Conservation (phyloP, 2,329 filamentous ascomycete genomes). For the Trichophyton verrucosum region DNA sequence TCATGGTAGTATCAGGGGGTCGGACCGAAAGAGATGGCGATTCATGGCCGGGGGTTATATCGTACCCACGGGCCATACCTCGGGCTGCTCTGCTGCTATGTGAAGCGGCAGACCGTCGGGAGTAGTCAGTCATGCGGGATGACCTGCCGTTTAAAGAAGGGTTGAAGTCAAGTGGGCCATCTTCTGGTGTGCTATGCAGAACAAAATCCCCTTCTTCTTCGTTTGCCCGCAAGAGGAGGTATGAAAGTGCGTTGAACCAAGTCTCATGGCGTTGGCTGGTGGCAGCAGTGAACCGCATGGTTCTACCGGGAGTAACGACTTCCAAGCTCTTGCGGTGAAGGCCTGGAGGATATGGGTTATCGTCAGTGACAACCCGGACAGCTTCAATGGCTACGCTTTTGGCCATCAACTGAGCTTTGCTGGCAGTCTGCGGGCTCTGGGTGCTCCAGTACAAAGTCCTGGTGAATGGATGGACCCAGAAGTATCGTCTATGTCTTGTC, state of each 20-base stretch:
- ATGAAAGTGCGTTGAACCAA: constrained; percentile 95
- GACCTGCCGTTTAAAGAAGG: constrained; percentile 45
- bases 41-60: constrained; percentile 24
- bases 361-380: constrained; percentile 80
- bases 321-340: constrained; percentile 89
- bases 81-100: constrained; percentile 64
- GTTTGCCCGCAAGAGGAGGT: constrained; percentile 68
- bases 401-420: constrained; percentile 60
- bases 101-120: constrained; percentile 57
- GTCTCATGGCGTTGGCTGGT: constrained; percentile 93
- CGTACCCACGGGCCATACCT: constrained; percentile 47
- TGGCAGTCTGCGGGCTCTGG: constrained; percentile 66
- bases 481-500: constrained; percentile 86
- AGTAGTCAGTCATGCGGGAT: constrained; percentile 40
- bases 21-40: constrained; percentile 26
- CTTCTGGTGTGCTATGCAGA: constrained; percentile 48
- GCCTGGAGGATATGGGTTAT: constrained; percentile 89
- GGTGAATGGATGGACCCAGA: constrained; percentile 98
- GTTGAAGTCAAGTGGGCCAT: constrained; percentile 61
- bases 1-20: constrained; percentile 23
- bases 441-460: constrained; percentile 95
- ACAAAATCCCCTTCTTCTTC: constrained; percentile 40
- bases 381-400: constrained; percentile 94
- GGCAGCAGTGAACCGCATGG: constrained; percentile 85
- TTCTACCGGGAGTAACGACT: constrained; percentile 75